Percentiles rank a stretch among this genome's conserved stretches.
Evolutionary conservation across 345 rosid genomes (phyloP).

Genomic region (Brassica cretica): DNA sequence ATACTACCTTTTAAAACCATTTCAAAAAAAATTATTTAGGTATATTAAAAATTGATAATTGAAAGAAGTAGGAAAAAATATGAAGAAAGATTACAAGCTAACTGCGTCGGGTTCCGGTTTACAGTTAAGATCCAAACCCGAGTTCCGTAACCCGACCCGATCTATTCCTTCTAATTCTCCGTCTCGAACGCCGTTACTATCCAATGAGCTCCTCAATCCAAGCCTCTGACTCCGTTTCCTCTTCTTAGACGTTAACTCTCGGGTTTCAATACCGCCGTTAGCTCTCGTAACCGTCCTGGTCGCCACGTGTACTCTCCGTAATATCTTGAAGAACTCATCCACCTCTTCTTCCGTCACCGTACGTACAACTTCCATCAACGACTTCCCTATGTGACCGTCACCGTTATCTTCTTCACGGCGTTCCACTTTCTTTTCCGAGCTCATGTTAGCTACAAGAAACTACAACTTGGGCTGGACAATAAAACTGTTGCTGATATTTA

Average conservation of each 20-base stretch:
- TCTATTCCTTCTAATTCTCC: slow-evolving; percentile 19
- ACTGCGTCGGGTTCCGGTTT: slow-evolving; percentile 37
- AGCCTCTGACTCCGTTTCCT: slow-evolving; percentile 39
- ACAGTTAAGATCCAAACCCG: slow-evolving; percentile 39
- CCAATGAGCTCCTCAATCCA: slow-evolving; percentile 10
- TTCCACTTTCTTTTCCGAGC: slow-evolving; percentile 13
- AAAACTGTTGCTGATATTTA: background rate
- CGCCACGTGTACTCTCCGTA: slow-evolving; percentile 43
- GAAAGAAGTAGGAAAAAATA: background rate
- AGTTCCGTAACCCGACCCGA: slow-evolving; percentile 33
- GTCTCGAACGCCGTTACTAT: slow-evolving; percentile 28
- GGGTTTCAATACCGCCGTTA: slow-evolving; percentile 21
- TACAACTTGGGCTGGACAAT: background rate
- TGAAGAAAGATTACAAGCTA: slow-evolving; percentile 13
- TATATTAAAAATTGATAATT: background rate
- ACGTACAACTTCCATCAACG: slow-evolving; percentile 10
- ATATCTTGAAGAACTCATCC: slow-evolving; percentile 41
- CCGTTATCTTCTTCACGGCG: slow-evolving; percentile 13
- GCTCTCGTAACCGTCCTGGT: slow-evolving; percentile 13
- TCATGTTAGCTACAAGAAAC: slow-evolving; percentile 23
- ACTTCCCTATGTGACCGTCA: slow-evolving; percentile 1
- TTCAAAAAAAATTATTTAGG: background rate
- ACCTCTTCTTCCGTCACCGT: slow-evolving; percentile 46
- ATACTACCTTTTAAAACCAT: background rate
- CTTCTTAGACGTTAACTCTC: slow-evolving; percentile 37